Base-by-base conservation (phyloP, 176 grass and related monocot genomes). In the Juncus inflexus region DNA sequence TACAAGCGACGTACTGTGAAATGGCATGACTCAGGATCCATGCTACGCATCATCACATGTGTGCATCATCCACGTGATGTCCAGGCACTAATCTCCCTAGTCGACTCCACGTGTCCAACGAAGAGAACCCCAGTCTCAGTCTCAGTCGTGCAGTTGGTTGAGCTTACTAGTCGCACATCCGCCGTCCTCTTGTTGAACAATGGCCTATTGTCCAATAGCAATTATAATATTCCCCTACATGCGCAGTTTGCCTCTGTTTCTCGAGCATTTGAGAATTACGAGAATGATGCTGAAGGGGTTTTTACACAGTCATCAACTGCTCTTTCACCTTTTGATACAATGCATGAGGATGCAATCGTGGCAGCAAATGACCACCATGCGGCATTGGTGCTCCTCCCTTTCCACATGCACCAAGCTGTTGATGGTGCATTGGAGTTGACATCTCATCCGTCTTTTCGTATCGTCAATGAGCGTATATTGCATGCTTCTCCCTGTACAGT, bases 361-460 rank as follows among this genome's bases (percentile, higher is more conserved):
- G 84, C 76, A 0, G 84, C 87, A 7, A 81, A 90, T 76, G 68
- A 87, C 52, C 67, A 57, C 55, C 79, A 87, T 71, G 75, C 78
- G 5, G 81, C 91, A 3, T 47, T 96, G 3, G 77, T 96, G 69
- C 14, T 96, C 42, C 73, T 96, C 62, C 84, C 87, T 0, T 96
- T 96, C 81, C 91, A 96, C 84, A 96, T 82, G 91, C 79, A 87
- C 35, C 68, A 72, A 7, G 64, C 74, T 2, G 76, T 90, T 16
- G 87, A 90, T 80, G 91, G 91, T 12, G 81, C 57, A 11, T 47
- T 87, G 76, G 78, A 76, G 69, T 40, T 75, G 35, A 37, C 54
- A 7, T 74, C 45, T 35, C 65, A 96, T 76, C 76, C 72, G 47
- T 64, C 76, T 7, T 64, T 90, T 9, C 81, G 80, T 61, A 3